Base-by-base conservation (phyloP, 2,329 filamentous ascomycete species). In the Claviceps africana region DNA sequence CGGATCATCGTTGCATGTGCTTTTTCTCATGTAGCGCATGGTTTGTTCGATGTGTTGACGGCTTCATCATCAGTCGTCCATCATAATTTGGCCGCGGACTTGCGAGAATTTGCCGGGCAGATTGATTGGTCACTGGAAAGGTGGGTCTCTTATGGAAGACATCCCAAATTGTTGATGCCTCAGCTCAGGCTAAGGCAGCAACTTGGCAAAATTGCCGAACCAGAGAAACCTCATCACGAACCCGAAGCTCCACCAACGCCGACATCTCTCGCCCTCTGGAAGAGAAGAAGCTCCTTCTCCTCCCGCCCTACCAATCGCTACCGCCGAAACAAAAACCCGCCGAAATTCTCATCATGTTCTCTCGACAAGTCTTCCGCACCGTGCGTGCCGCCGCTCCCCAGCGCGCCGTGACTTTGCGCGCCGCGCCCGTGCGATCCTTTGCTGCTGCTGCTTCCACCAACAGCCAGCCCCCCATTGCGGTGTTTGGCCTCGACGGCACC, bases 401-500 rank as follows among this genome's bases (percentile, higher is more conserved):
- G 68, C 76, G 79, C 62, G 71, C 78, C 56, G 52, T 62, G 55
- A 60, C 62, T 58, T 55, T 67, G 57, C 60, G 62, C 54, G 61
- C 67, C 65, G 75, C 74, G 65, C 77, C 79, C 65, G 73, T 81
- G 71, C 85, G 90, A 71, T 81, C 80, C 70, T 96, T 88, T 73
- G 88, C 88, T 65, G 86, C 88, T 62, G 75, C 79, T 65, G 69
- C 81, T 62, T 70, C 77, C 65, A 74, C 81, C 69, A 81, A 83
- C 56, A 73, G 82, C 70, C 90, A 87, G 78, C 83, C 91, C 64
- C 93, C 93, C 61, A 78, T 96, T 68, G 81, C 90, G 64, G 81
- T 98, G 67, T 98, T 88, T 74, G 93, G 93, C 64, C 76, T 98
- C 67, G 93, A 97, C 73, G 93, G 93, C 72, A 97, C 91, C 69